Conservation (phyloP, 2,329 filamentous ascomycete species). For the Nigrospora osmanthi region DNA sequence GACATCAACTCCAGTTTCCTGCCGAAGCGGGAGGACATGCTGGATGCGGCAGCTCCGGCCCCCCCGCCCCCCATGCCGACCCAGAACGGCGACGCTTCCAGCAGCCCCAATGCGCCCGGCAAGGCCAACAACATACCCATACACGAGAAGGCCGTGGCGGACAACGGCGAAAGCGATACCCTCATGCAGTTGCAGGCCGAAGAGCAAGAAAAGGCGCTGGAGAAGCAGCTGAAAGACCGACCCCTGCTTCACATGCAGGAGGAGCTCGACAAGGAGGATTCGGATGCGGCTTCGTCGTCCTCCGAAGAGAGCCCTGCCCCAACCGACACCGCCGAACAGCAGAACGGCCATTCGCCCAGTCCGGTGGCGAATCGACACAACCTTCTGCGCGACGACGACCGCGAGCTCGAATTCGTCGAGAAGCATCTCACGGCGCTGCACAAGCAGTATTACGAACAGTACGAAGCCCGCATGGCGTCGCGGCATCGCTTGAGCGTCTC, state of each 20-base stretch:
- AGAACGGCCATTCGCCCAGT: slow-evolving; percentile 16
- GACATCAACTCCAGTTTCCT: slow-evolving; percentile 98
- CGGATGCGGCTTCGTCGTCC: slow-evolving; percentile 35
- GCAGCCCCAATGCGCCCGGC: slow-evolving; percentile 3
- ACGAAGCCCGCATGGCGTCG: slow-evolving; percentile 53
- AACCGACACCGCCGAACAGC: slow-evolving; percentile 1
- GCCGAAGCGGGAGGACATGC: slow-evolving; percentile 55
- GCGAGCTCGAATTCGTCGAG: slow-evolving; percentile 71
- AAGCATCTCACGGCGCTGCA: slow-evolving; percentile 71
- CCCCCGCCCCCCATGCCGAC: slow-evolving; percentile 11
- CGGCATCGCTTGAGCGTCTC: slow-evolving; percentile 26
- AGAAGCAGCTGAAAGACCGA: slow-evolving; percentile 81
- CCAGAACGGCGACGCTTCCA: slow-evolving; percentile 8
- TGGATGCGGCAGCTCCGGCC: not conserved
- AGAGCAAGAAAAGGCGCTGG: slow-evolving; percentile 79
- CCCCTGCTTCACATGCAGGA: slow-evolving; percentile 91
- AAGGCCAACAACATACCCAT: slow-evolving; percentile 6
- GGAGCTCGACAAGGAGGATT: slow-evolving; percentile 77
- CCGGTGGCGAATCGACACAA: slow-evolving; percentile 51
- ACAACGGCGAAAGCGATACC: slow-evolving; percentile 17
- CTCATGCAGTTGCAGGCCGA: slow-evolving; percentile 68
- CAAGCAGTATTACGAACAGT: slow-evolving; percentile 72
- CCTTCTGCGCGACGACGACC: slow-evolving; percentile 80
- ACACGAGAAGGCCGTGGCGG: slow-evolving; percentile 8
- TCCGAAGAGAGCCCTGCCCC: not conserved